phyloP scores from a whole-genome alignment of 257 asterid species.

The Mitragyna speciosa region DNA sequence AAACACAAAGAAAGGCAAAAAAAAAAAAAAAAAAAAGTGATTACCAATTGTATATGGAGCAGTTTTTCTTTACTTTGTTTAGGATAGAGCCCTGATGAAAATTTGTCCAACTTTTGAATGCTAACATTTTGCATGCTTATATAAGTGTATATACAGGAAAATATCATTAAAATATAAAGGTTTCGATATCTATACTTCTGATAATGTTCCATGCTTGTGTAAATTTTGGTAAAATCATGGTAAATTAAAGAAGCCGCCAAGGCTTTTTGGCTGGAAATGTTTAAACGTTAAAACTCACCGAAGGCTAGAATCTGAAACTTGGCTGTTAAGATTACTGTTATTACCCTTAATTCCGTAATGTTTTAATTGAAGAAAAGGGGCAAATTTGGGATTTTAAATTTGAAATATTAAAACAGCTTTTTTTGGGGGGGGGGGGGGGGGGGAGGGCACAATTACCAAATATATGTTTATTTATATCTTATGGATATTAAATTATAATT shows the following conservation, averaged over 20 bases:
- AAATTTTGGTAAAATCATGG: neutral
- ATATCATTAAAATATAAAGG: neutral
- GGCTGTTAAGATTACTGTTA: neutral
- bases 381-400: neutral
- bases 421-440: neutral
- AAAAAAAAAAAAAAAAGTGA: neutral
- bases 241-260: conserved; percentile 42
- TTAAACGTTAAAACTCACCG: conserved; percentile 17
- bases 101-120: neutral
- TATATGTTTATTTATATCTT: too few relatives aligned
- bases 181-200: neutral
- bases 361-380: neutral
- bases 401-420: neutral
- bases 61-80: neutral
- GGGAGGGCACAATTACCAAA: too few relatives aligned
- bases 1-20: neutral
- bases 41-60: conserved; percentile 12
- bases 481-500: too few relatives aligned
- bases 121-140: neutral
- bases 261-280: conserved; percentile 34
- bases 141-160: neutral
- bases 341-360: neutral
- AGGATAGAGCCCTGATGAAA: conserved; percentile 18
- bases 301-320: neutral
- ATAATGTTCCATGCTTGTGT: neutral